Evolutionary conservation across 129 eudicot genomes (phyloP).

Genomic region (Heracleum sosnowskyi): DNA sequence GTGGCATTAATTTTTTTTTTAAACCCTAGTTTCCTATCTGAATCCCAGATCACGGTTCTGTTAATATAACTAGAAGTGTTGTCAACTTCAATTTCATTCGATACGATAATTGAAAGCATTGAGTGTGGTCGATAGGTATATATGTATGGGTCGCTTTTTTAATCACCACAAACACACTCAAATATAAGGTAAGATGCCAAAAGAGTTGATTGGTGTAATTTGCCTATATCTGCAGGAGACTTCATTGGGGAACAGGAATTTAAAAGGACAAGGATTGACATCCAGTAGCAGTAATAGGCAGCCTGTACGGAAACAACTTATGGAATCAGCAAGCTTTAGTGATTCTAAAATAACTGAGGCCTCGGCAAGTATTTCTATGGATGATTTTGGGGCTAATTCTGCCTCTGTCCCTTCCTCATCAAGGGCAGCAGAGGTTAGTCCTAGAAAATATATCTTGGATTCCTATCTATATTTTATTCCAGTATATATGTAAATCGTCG

Average conservation of each 20-base stretch:
- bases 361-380: slow-evolving; percentile 49
- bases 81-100: not conserved
- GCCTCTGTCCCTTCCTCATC: slow-evolving; percentile 57
- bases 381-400: slow-evolving; percentile 57
- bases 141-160: not conserved
- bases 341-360: slow-evolving; percentile 70
- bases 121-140: not conserved
- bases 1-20: too few species aligned
- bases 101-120: not conserved
- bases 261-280: slow-evolving; percentile 48
- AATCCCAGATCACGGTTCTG: not conserved
- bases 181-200: not conserved
- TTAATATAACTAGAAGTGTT: not conserved
- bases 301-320: slow-evolving; percentile 51
- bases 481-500: not conserved
- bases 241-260: slow-evolving; percentile 49
- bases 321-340: slow-evolving; percentile 47
- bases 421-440: slow-evolving; percentile 55
- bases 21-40: not conserved
- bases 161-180: not conserved
- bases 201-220: not conserved
- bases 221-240: slow-evolving; percentile 34
- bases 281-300: slow-evolving; percentile 41
- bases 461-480: not conserved
- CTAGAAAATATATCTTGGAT: not conserved